phyloP scores from a whole-genome alignment of 2,329 filamentous ascomycete species.

The Aquanectria penicillioides region DNA sequence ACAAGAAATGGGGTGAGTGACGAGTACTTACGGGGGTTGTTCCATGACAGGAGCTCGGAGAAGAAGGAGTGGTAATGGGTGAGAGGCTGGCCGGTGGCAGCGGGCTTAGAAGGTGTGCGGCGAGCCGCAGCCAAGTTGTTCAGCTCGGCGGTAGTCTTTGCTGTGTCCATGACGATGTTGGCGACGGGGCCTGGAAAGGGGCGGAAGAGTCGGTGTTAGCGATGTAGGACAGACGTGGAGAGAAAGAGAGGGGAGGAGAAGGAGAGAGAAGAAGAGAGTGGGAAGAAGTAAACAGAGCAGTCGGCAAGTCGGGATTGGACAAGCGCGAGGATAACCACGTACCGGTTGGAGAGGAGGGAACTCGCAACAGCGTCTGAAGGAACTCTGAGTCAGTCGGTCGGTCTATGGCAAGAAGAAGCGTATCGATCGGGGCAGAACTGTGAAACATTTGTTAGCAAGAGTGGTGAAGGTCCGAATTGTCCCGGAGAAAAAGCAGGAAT shows the following conservation, averaged over 20 bases:
- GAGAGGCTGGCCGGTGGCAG: constrained; percentile 70
- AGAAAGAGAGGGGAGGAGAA: too few relatives aligned
- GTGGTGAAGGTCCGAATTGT: constrained; percentile 23
- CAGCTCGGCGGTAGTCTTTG: constrained; percentile 66
- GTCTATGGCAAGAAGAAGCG: constrained; percentile 1
- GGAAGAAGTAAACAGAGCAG: too few relatives aligned
- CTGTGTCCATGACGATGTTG: constrained; percentile 65
- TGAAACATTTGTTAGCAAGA: constrained; percentile 34
- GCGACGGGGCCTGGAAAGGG: constrained; percentile 63
- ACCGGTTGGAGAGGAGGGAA: constrained; percentile 59
- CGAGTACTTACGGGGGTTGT: constrained; percentile 68
- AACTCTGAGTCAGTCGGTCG: constrained; percentile 44
- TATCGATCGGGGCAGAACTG: constrained; percentile 12
- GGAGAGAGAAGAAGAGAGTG: too few relatives aligned
- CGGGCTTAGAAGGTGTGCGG: constrained; percentile 61
- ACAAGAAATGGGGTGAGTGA: neutral
- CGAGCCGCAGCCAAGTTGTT: constrained; percentile 67
- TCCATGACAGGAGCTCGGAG: constrained; percentile 74
- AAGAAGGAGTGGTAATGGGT: constrained; percentile 79
- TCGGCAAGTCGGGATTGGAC: neutral
- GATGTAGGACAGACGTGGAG: constrained; percentile 14
- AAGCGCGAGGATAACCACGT: constrained; percentile 30
- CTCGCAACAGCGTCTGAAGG: constrained; percentile 59
- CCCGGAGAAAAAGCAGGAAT: constrained; percentile 8
- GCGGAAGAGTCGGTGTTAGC: constrained; percentile 22